These are phyloP conservation scores for Aquilaria yunnanensis DNA, from an alignment of 345 rosid genomes.

Conservation along the genomic window DNA sequence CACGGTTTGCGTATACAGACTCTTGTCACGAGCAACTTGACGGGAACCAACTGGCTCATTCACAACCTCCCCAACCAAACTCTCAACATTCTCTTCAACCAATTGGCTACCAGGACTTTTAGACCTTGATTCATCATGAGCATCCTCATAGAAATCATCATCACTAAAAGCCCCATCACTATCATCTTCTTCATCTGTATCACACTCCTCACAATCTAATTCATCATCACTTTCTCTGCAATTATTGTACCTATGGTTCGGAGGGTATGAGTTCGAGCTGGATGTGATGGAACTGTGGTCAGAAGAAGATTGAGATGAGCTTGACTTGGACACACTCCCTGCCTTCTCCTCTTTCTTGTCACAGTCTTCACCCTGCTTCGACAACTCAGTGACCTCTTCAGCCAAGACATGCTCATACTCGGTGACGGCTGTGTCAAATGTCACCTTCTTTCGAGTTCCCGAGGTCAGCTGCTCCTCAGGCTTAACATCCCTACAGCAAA, in stretches of 20 bases:
- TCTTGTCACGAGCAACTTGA: slow-evolving; percentile 38
- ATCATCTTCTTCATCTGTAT: slow-evolving; percentile 29
- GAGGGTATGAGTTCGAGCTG: slow-evolving; percentile 52
- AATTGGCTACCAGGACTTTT: slow-evolving; percentile 3
- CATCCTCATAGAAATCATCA: slow-evolving; percentile 27
- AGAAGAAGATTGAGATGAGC: slow-evolving; percentile 36
- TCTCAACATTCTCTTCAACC: slow-evolving; percentile 18
- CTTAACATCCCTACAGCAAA: slow-evolving; percentile 29
- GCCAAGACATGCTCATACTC: slow-evolving; percentile 52
- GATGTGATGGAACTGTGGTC: slow-evolving; percentile 39
- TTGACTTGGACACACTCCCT: slow-evolving; percentile 19
- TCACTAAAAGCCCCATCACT: slow-evolving; percentile 18
- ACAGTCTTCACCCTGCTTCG: slow-evolving; percentile 26
- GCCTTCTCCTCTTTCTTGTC: slow-evolving; percentile 15
- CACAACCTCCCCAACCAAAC: slow-evolving; percentile 18
- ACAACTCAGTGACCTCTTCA: slow-evolving; percentile 31
- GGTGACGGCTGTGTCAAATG: slow-evolving; percentile 59
- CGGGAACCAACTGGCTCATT: slow-evolving; percentile 17
- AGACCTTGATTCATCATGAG: slow-evolving; percentile 13
- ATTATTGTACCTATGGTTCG: slow-evolving; percentile 57
- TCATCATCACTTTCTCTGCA: slow-evolving; percentile 75
- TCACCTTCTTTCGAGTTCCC: slow-evolving; percentile 56
- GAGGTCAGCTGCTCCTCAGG: slow-evolving; percentile 37
- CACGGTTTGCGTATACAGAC: slow-evolving; percentile 52
- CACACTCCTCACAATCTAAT: slow-evolving; percentile 29